Conservation (phyloP, 164 flowering plant species). For the Magnolia sinica region DNA sequence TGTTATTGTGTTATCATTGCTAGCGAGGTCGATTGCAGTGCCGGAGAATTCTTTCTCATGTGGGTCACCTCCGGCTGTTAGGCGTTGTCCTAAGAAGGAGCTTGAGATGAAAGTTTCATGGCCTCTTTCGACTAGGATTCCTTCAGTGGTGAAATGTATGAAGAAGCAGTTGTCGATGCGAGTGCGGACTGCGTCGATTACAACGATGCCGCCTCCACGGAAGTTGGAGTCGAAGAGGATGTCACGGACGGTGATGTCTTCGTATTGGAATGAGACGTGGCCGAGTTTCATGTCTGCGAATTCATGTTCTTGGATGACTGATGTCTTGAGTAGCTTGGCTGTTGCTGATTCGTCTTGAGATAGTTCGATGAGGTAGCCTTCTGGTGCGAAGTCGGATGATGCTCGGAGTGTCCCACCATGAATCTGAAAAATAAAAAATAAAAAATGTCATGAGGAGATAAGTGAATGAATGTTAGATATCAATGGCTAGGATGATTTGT, state of each 20-base stretch:
- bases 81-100: constrained; percentile 16
- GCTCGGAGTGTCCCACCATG: constrained; percentile 20
- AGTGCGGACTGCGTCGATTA: constrained; percentile 36
- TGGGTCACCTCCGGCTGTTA: constrained; percentile 48
- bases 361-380: constrained; percentile 34
- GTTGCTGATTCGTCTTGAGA: not conserved
- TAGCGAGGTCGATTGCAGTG: constrained; percentile 4
- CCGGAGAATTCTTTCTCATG: constrained; percentile 45
- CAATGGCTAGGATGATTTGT: no score
- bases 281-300: constrained; percentile 15
- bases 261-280: constrained; percentile 5
- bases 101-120: no score
- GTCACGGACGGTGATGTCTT: constrained; percentile 49
- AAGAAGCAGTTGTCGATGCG: constrained; percentile 21
- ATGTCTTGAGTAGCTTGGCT: constrained; percentile 19
- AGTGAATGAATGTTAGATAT: not conserved
- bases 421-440: no score
- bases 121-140: no score
- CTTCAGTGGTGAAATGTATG: no score
- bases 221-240: constrained; percentile 41
- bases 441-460: not conserved
- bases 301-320: not conserved
- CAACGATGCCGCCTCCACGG: constrained; percentile 44
- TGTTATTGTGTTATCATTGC: no score
- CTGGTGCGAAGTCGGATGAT: constrained; percentile 37